Evolutionary conservation across 176 grass and related monocot genomes (phyloP).

Genomic region (Puya raimondii): DNA sequence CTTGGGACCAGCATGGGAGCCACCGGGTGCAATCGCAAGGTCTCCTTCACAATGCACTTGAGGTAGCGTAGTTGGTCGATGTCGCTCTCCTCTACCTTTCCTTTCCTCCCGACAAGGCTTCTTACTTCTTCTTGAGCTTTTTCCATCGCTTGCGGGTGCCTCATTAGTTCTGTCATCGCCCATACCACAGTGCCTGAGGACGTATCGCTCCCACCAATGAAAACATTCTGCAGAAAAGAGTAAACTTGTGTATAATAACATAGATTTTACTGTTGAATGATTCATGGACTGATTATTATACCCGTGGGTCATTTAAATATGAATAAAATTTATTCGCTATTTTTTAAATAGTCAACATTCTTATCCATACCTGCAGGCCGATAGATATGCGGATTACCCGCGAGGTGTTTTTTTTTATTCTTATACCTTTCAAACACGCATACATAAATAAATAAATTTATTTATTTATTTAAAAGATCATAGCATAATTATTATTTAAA

Average conservation of each 20-base stretch:
- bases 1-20: constrained; percentile 6
- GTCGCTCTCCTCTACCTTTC: constrained; percentile 8
- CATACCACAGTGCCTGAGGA: constrained; percentile 16
- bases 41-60: constrained; percentile 24
- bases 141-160: constrained; percentile 12
- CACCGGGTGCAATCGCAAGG: constrained; percentile 16
- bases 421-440: too few species aligned
- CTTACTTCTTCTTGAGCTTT: constrained; percentile 25
- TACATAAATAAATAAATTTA: too few species aligned
- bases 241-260: not conserved
- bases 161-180: constrained; percentile 25
- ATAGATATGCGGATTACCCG: too few species aligned
- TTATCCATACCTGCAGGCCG: too few species aligned
- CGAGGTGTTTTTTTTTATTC: too few species aligned
- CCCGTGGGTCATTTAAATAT: too few species aligned
- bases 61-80: constrained; percentile 13
- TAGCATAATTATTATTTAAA: too few species aligned
- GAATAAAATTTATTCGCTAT: too few species aligned
- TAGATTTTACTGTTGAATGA: not conserved
- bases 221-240: constrained; percentile 13
- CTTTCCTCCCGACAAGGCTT: not conserved
- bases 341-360: too few species aligned
- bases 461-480: too few species aligned
- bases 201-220: constrained; percentile 21
- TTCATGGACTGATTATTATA: too few species aligned